phyloP scores from a whole-genome alignment of 2,329 filamentous ascomycete genomes.

The Claviceps sp. region DNA sequence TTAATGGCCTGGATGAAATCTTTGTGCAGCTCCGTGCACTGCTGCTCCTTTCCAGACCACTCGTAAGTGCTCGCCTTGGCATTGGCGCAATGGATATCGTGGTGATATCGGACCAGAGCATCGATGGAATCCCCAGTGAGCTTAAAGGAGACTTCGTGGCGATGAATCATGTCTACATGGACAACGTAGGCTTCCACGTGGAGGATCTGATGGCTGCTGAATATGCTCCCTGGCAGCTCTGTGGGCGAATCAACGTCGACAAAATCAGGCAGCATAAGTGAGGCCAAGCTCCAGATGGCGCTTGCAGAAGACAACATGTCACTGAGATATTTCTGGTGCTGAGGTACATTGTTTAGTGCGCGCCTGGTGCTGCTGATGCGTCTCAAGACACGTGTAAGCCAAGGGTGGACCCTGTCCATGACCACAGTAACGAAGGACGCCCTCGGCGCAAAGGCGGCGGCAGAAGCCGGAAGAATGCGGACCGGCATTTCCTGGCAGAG shows the following conservation, averaged over 20 bases:
- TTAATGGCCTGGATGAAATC: conserved; percentile 95
- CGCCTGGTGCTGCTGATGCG: conserved; percentile 94
- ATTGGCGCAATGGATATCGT: conserved; percentile 86
- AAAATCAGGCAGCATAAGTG: conserved; percentile 81
- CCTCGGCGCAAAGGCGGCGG: conserved; percentile 87
- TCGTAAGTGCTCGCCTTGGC: conserved; percentile 79
- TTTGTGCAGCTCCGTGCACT: conserved; percentile 94
- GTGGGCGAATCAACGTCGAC: conserved; percentile 73
- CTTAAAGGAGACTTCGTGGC: conserved; percentile 97
- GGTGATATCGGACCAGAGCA: conserved; percentile 85
- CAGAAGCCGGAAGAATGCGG: conserved; percentile 85
- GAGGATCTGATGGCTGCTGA: conserved; percentile 75
- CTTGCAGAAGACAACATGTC: conserved; percentile 82
- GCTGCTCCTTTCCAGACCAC: conserved; percentile 93
- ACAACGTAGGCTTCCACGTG: conserved; percentile 96
- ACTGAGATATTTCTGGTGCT: conserved; percentile 89
- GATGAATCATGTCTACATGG: conserved; percentile 96
- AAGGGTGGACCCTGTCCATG: conserved; percentile 83
- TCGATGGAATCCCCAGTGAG: conserved; percentile 91
- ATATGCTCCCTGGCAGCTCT: conserved; percentile 75
- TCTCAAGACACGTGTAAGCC: conserved; percentile 94
- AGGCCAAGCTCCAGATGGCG: conserved; percentile 90
- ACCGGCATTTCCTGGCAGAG: conserved; percentile 57
- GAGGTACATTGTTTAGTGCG: conserved; percentile 88
- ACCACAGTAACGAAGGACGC: conserved; percentile 88